Evolutionary conservation across 768 basidiomycete genomes (phyloP), one percentile per base, ranked within the genome.

Genomic region (Naganishia onofrii): DNA sequence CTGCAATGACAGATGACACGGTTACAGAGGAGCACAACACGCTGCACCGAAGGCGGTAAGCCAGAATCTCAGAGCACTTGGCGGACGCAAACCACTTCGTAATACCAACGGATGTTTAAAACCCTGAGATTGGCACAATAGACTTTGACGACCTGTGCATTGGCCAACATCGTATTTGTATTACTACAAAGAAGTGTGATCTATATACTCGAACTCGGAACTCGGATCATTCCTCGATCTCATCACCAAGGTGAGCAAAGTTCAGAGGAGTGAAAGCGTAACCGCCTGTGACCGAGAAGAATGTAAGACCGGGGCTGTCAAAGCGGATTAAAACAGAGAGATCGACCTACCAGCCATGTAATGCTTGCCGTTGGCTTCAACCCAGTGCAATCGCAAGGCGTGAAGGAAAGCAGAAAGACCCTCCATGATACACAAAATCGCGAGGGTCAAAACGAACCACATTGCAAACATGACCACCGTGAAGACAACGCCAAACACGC

Each of bases 371-470:
- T 28, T 48, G 12, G 56, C 29, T 29, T 76, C 77, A 28, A 48
- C 76, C 93, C 95, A 98, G 82, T 97, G 95, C 74, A 97, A 85
- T 77, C 95, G 88, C 72, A 98, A 86, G 8, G 95, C 95, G 81
- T 98, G 95, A 81, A 97, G 82, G 84, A 98, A 97, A 44, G 95
- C 95, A 76, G 90, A 92, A 38, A 97, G 84, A 74, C 95, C 93
- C 89, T 99, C 96, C 90, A 99, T 99, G 74, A 95, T 78, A 84
- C 92, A 93, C 73, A 99, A 84, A 74, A 95, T 86, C 71, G 75
- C 82, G 34, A 97, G 83, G 0, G 94, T 98, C 74, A 87, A 70
- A 13, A 60, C 73, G 80, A 98, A 89, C 96, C 96, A 99, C 76
- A 92, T 80, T 7, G 88, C 92, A 56, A 89, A 82, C 73, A 92